Evolutionary conservation across 345 rosid species (phyloP).

Genomic region (Corymbia maculata): DNA sequence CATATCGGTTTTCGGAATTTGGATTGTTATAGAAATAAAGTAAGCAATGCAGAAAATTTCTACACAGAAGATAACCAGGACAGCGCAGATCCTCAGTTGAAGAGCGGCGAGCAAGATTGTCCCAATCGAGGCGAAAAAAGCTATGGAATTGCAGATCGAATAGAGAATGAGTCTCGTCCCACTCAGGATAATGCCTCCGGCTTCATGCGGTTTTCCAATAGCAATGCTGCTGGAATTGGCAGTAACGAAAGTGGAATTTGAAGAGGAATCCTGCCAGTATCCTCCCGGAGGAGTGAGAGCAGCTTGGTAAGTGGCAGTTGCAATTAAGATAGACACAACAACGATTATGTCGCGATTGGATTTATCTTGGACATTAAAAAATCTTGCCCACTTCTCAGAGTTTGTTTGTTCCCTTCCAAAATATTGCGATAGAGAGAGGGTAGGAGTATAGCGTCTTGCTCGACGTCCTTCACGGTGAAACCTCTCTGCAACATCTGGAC

Average conservation of each 20-base stretch:
- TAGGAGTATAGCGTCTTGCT: not conserved
- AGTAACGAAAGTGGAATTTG: not conserved
- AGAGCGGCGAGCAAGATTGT: not conserved
- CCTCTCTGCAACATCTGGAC: not conserved
- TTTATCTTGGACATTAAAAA: fast-evolving
- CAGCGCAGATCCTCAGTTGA: too few species aligned
- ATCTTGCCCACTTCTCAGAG: not conserved
- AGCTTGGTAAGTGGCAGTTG: not conserved
- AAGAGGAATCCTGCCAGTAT: not conserved
- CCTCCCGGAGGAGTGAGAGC: not conserved
- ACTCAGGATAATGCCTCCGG: not conserved
- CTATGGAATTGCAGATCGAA: not conserved
- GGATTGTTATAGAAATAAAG: fast-evolving
- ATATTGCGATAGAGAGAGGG: not conserved
- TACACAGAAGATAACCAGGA: too few species aligned
- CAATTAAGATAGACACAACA: not conserved
- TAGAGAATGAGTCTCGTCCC: fast-evolving
- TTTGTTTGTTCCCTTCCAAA: not conserved
- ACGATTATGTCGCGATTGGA: not conserved
- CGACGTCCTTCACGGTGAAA: not conserved
- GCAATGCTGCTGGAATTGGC: not conserved
- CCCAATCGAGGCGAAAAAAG: fast-evolving
- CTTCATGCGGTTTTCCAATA: not conserved
- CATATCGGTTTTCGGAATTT: not conserved
- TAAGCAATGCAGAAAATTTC: fast-evolving